phyloP scores from a whole-genome alignment of 257 asterid genomes.

The Nicotiana tabacum region DNA sequence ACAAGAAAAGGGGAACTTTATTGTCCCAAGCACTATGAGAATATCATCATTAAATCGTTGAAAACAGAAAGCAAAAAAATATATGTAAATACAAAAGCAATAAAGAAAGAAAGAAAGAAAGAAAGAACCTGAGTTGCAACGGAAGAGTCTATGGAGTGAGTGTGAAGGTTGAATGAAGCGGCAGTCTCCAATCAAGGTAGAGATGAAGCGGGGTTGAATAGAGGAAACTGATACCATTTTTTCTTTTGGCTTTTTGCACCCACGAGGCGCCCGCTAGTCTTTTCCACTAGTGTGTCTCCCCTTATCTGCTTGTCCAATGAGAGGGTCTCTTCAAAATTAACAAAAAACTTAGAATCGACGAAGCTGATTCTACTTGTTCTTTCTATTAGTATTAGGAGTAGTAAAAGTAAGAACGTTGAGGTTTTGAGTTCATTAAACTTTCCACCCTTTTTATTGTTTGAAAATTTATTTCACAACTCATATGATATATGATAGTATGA shows the following conservation, averaged over 20 bases:
- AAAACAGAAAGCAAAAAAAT: neutral
- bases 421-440: too few relatives aligned
- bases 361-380: too few relatives aligned
- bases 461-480: too few relatives aligned
- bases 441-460: too few relatives aligned
- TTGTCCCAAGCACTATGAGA: neutral
- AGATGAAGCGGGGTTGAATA: constrained; percentile 61
- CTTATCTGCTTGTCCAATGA: constrained; percentile 24
- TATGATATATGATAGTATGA: too few relatives aligned
- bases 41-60: neutral
- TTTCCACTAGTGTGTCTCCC: neutral
- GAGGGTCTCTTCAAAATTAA: too few relatives aligned
- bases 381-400: too few relatives aligned
- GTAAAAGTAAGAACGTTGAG: too few relatives aligned
- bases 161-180: constrained; percentile 38
- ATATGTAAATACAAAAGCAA: too few relatives aligned
- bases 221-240: constrained; percentile 33
- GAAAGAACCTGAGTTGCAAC: constrained; percentile 43
- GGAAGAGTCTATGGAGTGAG: constrained; percentile 45
- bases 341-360: too few relatives aligned
- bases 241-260: constrained; percentile 3
- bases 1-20: neutral
- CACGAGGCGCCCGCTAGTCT: neutral
- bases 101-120: neutral
- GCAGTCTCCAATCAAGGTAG: constrained; percentile 57